These are phyloP conservation scores for Limnanthes douglasii DNA, from an alignment of 345 rosid species.

Conservation along the genomic window DNA sequence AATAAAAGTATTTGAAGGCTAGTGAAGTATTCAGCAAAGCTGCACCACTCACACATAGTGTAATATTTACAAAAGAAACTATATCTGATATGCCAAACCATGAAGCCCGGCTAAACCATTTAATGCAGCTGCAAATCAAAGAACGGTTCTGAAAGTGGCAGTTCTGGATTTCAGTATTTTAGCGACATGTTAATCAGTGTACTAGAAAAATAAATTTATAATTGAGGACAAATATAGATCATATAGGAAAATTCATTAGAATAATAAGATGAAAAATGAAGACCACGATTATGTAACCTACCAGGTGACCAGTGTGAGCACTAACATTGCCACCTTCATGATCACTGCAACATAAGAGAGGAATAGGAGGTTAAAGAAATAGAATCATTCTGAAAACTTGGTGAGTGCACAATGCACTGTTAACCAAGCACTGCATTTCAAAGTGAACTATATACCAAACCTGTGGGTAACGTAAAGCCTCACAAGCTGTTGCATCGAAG, in stretches of 20 bases:
- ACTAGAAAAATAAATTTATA: not conserved
- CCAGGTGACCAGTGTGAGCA: slow-evolving; percentile 92
- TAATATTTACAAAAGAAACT: slow-evolving; percentile 3
- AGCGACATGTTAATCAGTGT: not conserved
- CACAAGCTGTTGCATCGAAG: slow-evolving; percentile 88
- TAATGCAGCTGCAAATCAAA: slow-evolving; percentile 17
- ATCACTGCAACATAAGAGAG: slow-evolving; percentile 35
- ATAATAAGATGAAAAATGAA: not conserved
- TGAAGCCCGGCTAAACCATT: not conserved
- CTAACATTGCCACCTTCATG: slow-evolving; percentile 99
- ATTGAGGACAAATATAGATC: not conserved
- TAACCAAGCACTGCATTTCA: not conserved
- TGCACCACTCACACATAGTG: slow-evolving; percentile 38
- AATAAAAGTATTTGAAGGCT: no score
- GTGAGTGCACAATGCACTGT: not conserved
- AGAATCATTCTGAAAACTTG: not conserved
- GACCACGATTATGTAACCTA: slow-evolving; percentile 21
- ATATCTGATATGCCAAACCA: slow-evolving; percentile 8
- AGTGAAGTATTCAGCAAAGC: no score
- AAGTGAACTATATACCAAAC: slow-evolving; percentile 14
- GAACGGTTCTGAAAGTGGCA: slow-evolving; percentile 98
- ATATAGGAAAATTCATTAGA: slow-evolving; percentile 5
- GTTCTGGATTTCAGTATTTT: slow-evolving; percentile 62
- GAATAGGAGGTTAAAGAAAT: not conserved
- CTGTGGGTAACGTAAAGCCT: slow-evolving; percentile 91